These are phyloP conservation scores for Paramarasmius palmivorus DNA, from an alignment of 1,284 basidiomycete genomes.

Conservation along the genomic window DNA sequence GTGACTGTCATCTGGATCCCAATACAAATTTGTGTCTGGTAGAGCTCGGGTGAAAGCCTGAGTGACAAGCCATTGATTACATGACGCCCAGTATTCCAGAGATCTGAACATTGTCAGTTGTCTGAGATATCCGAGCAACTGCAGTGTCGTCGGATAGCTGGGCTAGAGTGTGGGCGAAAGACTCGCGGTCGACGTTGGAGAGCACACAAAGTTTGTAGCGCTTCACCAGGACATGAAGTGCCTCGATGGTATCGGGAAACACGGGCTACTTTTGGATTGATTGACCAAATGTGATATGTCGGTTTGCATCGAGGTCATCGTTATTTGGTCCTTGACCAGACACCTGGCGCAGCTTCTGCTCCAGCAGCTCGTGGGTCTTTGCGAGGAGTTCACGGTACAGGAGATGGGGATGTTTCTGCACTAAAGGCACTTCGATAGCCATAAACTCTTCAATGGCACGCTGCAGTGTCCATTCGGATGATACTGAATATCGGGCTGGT, in stretches of 20 bases:
- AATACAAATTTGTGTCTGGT: no score
- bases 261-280: slow-evolving; percentile 61
- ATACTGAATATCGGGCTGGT: slow-evolving; percentile 40
- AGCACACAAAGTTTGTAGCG: slow-evolving; percentile 68
- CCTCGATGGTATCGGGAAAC: slow-evolving; percentile 66
- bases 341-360: slow-evolving; percentile 31
- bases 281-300: slow-evolving; percentile 47
- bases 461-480: slow-evolving; percentile 44
- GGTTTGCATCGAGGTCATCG: slow-evolving; percentile 20
- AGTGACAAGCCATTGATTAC: no score
- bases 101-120: no score
- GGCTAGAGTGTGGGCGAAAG: slow-evolving; percentile 58
- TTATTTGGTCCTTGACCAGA: slow-evolving; percentile 17
- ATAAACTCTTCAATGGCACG: slow-evolving; percentile 54
- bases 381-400: slow-evolving; percentile 61
- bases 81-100: no score
- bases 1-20: no score
- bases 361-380: slow-evolving; percentile 46
- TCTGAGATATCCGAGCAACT: no score
- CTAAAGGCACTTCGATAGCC: slow-evolving; percentile 54
- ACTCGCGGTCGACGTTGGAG: slow-evolving; percentile 71
- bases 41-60: no score
- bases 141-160: slow-evolving; percentile 44
- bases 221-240: slow-evolving; percentile 56
- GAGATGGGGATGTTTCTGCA: slow-evolving; percentile 54